Conservation (phyloP, 2,329 filamentous ascomycete species). For the Venturia pyrina region DNA sequence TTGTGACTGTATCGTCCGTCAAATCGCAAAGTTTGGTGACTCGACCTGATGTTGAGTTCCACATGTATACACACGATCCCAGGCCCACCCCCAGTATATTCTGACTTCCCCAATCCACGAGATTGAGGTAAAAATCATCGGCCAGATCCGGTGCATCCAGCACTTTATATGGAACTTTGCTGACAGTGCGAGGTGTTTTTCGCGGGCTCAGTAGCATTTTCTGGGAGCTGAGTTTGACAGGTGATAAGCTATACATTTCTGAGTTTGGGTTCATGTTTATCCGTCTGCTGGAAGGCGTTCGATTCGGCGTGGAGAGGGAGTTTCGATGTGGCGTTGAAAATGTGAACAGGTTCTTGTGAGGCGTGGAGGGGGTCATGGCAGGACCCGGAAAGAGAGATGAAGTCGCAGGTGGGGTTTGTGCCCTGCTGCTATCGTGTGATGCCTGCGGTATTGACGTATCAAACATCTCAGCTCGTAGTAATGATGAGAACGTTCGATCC, state of each 20-base stretch:
- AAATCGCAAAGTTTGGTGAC: constrained; percentile 92
- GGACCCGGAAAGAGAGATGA: constrained; percentile 56
- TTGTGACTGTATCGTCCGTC: constrained; percentile 88
- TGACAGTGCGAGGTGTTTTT: constrained; percentile 79
- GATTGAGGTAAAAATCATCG: constrained; percentile 94
- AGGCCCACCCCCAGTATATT: constrained; percentile 90
- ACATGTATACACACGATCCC: constrained; percentile 93
- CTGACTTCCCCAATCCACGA: constrained; percentile 95
- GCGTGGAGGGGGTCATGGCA: constrained; percentile 79
- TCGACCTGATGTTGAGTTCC: constrained; percentile 84
- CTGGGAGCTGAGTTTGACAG: constrained; percentile 85
- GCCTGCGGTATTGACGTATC: constrained; percentile 54
- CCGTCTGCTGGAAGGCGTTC: constrained; percentile 80
- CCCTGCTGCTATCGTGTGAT: constrained; percentile 51
- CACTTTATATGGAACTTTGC: constrained; percentile 96
- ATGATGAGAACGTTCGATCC: constrained; percentile 79
- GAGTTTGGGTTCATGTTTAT: constrained; percentile 82
- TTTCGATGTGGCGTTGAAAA: constrained; percentile 51
- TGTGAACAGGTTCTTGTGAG: constrained; percentile 93
- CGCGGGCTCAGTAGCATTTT: constrained; percentile 85
- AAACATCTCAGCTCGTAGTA: constrained; percentile 86
- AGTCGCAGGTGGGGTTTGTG: constrained; percentile 68
- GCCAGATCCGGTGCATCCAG: constrained; percentile 91
- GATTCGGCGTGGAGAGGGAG: constrained; percentile 69
- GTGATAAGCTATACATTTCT: constrained; percentile 91